Conservation (phyloP, 2,329 filamentous ascomycete species). For the Domatiomyces catenatus region DNA sequence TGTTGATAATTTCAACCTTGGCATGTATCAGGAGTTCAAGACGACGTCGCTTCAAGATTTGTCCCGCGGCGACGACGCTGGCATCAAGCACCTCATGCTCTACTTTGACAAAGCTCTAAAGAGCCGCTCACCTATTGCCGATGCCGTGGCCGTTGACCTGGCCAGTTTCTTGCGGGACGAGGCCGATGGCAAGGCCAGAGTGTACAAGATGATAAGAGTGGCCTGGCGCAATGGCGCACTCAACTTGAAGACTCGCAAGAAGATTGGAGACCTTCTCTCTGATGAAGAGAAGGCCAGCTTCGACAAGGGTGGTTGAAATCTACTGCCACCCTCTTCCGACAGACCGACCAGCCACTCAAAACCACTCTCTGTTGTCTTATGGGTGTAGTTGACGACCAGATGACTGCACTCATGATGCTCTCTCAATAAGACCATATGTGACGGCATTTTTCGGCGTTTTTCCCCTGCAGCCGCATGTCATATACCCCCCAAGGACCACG, state of each 20-base stretch:
- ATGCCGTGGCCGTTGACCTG: conserved; percentile 40
- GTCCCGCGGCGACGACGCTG: conserved; percentile 35
- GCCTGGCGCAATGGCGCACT: conserved; percentile 40
- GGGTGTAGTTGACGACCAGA: background rate
- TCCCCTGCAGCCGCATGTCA: background rate
- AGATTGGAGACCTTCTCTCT: conserved; percentile 38
- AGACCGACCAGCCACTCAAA: background rate
- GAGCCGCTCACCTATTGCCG: conserved; percentile 36
- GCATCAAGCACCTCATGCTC: conserved; percentile 47
- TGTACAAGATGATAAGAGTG: conserved; percentile 37
- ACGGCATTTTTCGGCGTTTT: background rate
- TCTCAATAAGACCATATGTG: background rate
- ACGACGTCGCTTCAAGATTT: conserved; percentile 51
- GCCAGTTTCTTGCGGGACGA: conserved; percentile 39
- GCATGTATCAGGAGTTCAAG: conserved; percentile 63
- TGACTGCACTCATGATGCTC: background rate
- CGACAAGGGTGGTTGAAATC: conserved; percentile 21
- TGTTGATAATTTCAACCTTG: conserved; percentile 55
- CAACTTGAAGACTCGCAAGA: conserved; percentile 42
- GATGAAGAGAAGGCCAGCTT: conserved; percentile 37
- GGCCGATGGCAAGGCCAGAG: conserved; percentile 26
- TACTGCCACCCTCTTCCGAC: background rate
- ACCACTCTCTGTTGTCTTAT: background rate
- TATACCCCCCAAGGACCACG: background rate
- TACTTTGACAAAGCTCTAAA: conserved; percentile 48